Evolutionary conservation across 768 basidiomycete genomes (phyloP).

Genomic region (Pulveroboletus ravenelii): DNA sequence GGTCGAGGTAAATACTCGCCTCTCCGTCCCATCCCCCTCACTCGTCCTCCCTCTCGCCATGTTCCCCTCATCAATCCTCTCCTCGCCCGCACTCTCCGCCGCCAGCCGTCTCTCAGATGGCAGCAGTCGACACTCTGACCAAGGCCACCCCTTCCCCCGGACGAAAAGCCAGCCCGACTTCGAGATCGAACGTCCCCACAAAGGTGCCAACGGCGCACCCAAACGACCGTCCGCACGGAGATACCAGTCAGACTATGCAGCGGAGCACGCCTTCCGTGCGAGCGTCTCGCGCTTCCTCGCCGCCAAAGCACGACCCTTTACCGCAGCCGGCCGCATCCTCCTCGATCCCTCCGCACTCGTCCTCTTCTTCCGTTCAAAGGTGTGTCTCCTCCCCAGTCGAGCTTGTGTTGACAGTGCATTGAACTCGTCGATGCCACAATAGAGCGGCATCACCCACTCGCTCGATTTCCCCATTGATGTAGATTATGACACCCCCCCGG

Average conservation of each 20-base stretch:
- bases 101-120: constrained; percentile 39
- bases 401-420: background rate
- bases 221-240: constrained; percentile 32
- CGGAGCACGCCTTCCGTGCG: constrained; percentile 50
- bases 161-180: constrained; percentile 50
- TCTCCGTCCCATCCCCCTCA: constrained; percentile 11
- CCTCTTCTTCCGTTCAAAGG: constrained; percentile 79
- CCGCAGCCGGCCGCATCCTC: constrained; percentile 63
- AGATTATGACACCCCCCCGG: constrained; percentile 67
- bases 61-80: constrained; percentile 28
- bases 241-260: constrained; percentile 42
- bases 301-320: constrained; percentile 59
- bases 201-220: constrained; percentile 30
- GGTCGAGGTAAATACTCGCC: constrained; percentile 30
- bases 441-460: constrained; percentile 78
- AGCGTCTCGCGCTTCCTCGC: constrained; percentile 52
- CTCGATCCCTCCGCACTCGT: constrained; percentile 63
- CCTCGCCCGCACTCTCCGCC: constrained; percentile 29
- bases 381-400: constrained; percentile 27
- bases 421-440: background rate
- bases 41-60: constrained; percentile 16
- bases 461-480: constrained; percentile 80
- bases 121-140: constrained; percentile 32
- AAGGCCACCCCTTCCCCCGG: constrained; percentile 33
- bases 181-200: constrained; percentile 56